Evolutionary conservation across 495 filamentous ascomycete genomes (phyloP), one percentile per base, ranked within the genome.

Genomic region (Neohortaea acidophila): DNA sequence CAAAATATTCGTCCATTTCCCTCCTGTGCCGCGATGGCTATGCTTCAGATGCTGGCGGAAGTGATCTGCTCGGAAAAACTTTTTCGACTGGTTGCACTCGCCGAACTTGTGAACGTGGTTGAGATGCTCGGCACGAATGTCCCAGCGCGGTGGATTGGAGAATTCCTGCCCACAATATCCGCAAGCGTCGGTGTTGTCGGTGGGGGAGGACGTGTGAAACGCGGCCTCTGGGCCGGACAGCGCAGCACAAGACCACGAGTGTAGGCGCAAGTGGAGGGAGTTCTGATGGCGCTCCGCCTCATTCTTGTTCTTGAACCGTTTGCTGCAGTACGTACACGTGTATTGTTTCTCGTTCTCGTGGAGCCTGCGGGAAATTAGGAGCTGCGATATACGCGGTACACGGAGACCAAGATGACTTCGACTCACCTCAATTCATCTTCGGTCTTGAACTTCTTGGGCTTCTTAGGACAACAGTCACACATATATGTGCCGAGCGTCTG

Each of bases 271-370:
- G 58, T 97, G 89, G 12, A 97, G 75, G 1, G 84, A 94, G 45
- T 96, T 97, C 54, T 94, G 89, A 56, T 97, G 89, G 13, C 89
- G 74, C 57, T 97, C 89, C 4, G 89, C 89, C 63, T 97, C 89
- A 46, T 97, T 97, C 59, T 97, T 97, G 64, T 97, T 97, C 59
- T 97, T 97, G 68, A 97, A 97, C 15, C 86, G 73, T 57, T 96
- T 96, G 28, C 77, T 75, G 57, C 89, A 97, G 58, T 79, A 96
- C 13, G 73, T 67, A 55, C 89, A 97, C 37, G 75, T 75, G 59
- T 96, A 96, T 58, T 97, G 91, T 56, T 96, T 97, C 54, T 97
- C 89, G 47, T 80, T 75, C 50, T 86, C 80, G 52, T 97, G 89
- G n/a, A 67, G 46, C 24, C 77, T 82, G 28, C 21, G 4, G 21